Conservation (phyloP, 2,329 filamentous ascomycete species). For the Paecilomyces dactylethromorphus region DNA sequence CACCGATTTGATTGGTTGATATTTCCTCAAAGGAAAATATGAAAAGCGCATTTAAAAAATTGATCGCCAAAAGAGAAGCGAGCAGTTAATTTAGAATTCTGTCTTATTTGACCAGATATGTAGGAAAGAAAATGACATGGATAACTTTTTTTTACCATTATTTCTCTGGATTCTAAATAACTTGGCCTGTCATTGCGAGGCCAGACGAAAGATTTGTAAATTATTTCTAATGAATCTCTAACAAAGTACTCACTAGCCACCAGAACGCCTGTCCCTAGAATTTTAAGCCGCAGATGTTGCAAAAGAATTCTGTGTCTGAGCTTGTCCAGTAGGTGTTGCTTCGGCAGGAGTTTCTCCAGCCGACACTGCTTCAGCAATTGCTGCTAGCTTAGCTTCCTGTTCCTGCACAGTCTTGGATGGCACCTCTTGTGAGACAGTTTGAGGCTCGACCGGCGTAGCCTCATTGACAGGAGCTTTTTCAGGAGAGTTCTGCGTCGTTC, state of each 20-base stretch:
- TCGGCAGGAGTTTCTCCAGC: not conserved
- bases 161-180: not conserved
- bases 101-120: not conserved
- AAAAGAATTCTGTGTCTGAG: not conserved
- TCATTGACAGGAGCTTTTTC: conserved; percentile 1
- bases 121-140: not conserved
- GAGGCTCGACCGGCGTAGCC: not conserved
- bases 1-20: not conserved
- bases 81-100: not conserved
- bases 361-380: not conserved
- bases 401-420: not conserved
- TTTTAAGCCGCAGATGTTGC: not conserved
- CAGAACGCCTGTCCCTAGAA: not conserved
- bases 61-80: not conserved
- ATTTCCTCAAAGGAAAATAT: not conserved
- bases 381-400: not conserved
- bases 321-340: not conserved
- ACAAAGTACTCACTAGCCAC: not conserved
- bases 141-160: not conserved
- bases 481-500: not conserved
- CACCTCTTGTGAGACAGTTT: not conserved
- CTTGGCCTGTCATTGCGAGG: not conserved
- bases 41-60: not conserved
- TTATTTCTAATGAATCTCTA: not conserved
- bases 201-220: not conserved